phyloP scores from a whole-genome alignment of 106 monocot species.

The Acanthochlamys bracteata region DNA sequence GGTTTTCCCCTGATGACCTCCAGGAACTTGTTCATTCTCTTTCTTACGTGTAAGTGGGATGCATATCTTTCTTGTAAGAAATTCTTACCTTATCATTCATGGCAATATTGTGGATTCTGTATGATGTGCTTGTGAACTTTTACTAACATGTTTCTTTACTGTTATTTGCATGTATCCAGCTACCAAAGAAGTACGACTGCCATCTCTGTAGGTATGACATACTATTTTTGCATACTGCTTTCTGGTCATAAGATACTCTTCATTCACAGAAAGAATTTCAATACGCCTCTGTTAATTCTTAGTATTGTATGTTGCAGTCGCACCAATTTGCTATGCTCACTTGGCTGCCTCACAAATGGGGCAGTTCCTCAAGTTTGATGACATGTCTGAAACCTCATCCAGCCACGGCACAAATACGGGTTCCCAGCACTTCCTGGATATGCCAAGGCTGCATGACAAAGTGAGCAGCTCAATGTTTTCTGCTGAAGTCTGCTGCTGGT shows the following conservation, averaged over 20 bases:
- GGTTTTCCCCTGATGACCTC: conserved; percentile 64
- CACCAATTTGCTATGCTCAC: conserved; percentile 93
- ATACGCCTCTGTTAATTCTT: background rate
- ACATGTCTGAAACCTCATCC: conserved; percentile 63
- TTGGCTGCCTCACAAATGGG: conserved; percentile 68
- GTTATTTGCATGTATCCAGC: conserved; percentile 17
- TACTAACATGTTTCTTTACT: background rate
- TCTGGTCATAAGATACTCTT: background rate
- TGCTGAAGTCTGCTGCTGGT: conserved; percentile 20
- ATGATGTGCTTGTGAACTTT: background rate
- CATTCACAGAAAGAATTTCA: too few relatives aligned
- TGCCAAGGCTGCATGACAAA: conserved; percentile 57
- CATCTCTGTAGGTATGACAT: conserved; percentile 53
- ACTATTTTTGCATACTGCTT: background rate
- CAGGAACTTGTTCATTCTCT: conserved; percentile 92
- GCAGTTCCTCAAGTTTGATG: conserved; percentile 83
- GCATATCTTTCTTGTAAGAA: background rate
- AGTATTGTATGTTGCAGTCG: conserved; percentile 43
- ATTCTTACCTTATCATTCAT: too few relatives aligned
- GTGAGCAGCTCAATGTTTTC: conserved; percentile 87
- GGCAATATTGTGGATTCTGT: background rate
- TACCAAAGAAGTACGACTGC: conserved; percentile 83
- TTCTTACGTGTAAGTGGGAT: conserved; percentile 82
- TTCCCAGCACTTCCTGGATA: conserved; percentile 40
- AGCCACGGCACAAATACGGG: conserved; percentile 58